phyloP scores from a whole-genome alignment of 805 yeast genomes.

The Wickerhamiella shivajii region DNA sequence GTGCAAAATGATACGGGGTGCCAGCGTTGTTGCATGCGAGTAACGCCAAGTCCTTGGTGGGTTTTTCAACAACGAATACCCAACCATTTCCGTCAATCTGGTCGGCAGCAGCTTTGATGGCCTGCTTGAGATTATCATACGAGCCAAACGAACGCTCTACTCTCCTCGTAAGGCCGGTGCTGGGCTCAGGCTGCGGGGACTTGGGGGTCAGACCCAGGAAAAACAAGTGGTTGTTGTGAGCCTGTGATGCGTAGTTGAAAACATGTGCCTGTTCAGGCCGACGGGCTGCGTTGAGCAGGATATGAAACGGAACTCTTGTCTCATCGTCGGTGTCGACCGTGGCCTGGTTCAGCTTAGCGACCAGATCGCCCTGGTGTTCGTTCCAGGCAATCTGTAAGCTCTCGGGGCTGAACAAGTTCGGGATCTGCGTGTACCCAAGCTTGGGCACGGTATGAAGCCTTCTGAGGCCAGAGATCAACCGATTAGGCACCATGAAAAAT shows the following conservation, averaged over 20 bases:
- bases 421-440: slow-evolving; percentile 32
- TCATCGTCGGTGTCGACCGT: slow-evolving; percentile 74
- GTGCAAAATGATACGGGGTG: slow-evolving; percentile 48
- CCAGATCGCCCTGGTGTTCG: slow-evolving; percentile 51
- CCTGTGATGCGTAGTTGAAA: slow-evolving; percentile 84
- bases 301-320: slow-evolving; percentile 58
- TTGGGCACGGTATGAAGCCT: slow-evolving; percentile 8
- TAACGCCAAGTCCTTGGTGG: slow-evolving; percentile 37
- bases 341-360: slow-evolving; percentile 40
- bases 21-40: slow-evolving; percentile 86
- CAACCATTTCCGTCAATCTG: slow-evolving; percentile 78
- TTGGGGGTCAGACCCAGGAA: slow-evolving; percentile 31
- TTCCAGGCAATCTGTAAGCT: slow-evolving; percentile 70
- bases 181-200: slow-evolving; percentile 29
- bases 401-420: slow-evolving; percentile 46
- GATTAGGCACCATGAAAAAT: no score
- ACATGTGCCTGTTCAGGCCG: slow-evolving; percentile 48
- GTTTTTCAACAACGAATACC: slow-evolving; percentile 71
- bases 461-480: no score
- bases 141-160: slow-evolving; percentile 59
- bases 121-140: slow-evolving; percentile 55
- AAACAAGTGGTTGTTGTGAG: slow-evolving; percentile 83
- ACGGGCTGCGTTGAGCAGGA: slow-evolving; percentile 45
- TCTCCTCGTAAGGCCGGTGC: slow-evolving; percentile 25
- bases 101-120: slow-evolving; percentile 52